Base-by-base conservation (phyloP, 345 rosid genomes). In the Gossypium herbaceum region DNA sequence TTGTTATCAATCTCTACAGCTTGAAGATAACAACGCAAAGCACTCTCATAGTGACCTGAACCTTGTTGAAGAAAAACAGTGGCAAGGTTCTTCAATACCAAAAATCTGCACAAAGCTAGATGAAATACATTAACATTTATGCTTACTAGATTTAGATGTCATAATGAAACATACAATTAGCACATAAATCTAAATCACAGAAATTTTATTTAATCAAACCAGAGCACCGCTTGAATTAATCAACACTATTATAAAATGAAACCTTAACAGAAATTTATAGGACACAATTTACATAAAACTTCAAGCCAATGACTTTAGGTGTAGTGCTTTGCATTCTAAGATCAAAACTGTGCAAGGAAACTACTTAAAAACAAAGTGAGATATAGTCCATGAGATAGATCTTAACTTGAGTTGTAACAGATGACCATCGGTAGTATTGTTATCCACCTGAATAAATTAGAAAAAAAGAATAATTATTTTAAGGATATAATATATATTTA, bases 1-100 rank as follows among this genome's bases (percentile, higher is more conserved):
- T 93, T 93, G 77, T 86, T 89, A 83, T 95, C 99, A 75, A 95
- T 88, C 84, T 95, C 99, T 76, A 88, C 94, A 58, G 99, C 99
- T 91, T 90, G 94, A 82, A 95, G 97, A 86, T 95, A 93, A 80
- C 98, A 95, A 50, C 76, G 86, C 56, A 95, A 85, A 47, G 99
- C 99, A 81, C 76, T 85, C 88, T 95, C 94, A 84, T 90, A 81
- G 82, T 93, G 88, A 75, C 80, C 73, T 48, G 96, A 82, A 67
- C 98, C 99, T 83, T 91, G 95, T 84, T 90, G 93, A 80, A 95
- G 93, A 81, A 89, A 90, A 81, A 90, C 94, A 76, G 89, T 77
- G 4, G 99, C 99, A 66, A 93, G 97, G 75, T 95, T 95, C 85
- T 91, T 95, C 84, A 95, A 79, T 11, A 91, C 92, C 91, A 95